A percentile compares a stretch with the other conserved stretches of the same genome.
These are phyloP conservation scores for Serendipita sp. DNA, from an alignment of 768 basidiomycete genomes.

Conservation along the genomic window DNA sequence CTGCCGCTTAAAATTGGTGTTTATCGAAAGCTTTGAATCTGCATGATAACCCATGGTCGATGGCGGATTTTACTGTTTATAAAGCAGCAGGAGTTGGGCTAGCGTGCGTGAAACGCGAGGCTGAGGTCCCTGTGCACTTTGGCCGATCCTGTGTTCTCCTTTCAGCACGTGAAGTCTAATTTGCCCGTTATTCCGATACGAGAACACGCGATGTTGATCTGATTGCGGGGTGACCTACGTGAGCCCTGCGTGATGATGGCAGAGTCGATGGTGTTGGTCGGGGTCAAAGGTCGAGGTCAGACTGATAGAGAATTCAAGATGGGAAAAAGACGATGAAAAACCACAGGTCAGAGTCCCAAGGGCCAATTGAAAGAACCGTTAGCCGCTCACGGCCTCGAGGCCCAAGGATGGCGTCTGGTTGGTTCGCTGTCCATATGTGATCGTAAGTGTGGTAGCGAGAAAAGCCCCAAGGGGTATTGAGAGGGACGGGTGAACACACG, in stretches of 20 bases:
- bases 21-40: constrained; percentile 2
- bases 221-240: background rate
- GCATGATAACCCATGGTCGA: constrained; percentile 1
- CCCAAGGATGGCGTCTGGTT: background rate
- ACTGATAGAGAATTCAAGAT: background rate
- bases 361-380: background rate
- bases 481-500: no score
- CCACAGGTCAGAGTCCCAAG: no score
- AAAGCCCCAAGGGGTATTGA: background rate
- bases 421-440: background rate
- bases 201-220: constrained; percentile 1
- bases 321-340: background rate
- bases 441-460: background rate
- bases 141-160: constrained; percentile 3
- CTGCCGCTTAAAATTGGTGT: background rate
- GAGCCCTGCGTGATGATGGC: background rate
- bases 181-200: background rate
- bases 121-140: constrained; percentile 4
- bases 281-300: background rate
- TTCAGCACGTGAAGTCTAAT: background rate
- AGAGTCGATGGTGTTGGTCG: background rate
- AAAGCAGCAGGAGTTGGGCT: background rate
- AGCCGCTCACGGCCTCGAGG: constrained; percentile 1
- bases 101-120: constrained; percentile 5
- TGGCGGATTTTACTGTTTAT: background rate